Evolutionary conservation across 2,329 filamentous ascomycete genomes (phyloP).

Genomic region (Hypoxylon sp.): DNA sequence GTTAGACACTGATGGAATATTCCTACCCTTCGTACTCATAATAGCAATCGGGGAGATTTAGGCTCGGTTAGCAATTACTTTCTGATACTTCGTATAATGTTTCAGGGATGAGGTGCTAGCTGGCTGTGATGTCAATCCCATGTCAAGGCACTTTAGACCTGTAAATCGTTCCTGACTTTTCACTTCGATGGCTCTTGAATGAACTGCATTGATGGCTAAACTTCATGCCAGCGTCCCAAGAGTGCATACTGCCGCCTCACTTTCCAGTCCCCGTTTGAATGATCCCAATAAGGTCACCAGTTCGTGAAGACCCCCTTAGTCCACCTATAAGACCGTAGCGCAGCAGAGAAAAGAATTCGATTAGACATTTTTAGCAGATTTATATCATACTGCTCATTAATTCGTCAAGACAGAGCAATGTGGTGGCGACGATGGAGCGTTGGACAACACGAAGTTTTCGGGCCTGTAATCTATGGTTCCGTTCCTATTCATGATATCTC

Average conservation of each 20-base stretch:
- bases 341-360: conserved; percentile 1
- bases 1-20: neutral
- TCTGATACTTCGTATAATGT: conserved; percentile 1
- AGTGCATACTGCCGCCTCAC: neutral
- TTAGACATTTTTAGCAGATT: neutral
- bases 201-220: neutral
- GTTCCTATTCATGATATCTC: conserved; percentile 15
- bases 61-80: conserved; percentile 3
- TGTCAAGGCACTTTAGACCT: neutral
- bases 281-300: conserved; percentile 3
- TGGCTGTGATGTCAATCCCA: conserved; percentile 6
- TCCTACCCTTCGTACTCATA: neutral
- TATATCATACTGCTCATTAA: conserved; percentile 15
- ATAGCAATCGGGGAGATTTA: neutral
- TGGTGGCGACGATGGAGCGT: conserved; percentile 13
- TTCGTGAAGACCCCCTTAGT: neutral
- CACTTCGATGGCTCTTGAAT: neutral
- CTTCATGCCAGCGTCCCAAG: neutral
- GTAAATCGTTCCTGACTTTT: neutral
- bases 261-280: conserved; percentile 12
- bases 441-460: conserved; percentile 34
- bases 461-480: conserved; percentile 20
- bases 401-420: conserved; percentile 12
- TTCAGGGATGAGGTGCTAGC: neutral
- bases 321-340: neutral